phyloP scores from a whole-genome alignment of 2,329 filamentous ascomycete genomes.

The Cordyceps javanica region DNA sequence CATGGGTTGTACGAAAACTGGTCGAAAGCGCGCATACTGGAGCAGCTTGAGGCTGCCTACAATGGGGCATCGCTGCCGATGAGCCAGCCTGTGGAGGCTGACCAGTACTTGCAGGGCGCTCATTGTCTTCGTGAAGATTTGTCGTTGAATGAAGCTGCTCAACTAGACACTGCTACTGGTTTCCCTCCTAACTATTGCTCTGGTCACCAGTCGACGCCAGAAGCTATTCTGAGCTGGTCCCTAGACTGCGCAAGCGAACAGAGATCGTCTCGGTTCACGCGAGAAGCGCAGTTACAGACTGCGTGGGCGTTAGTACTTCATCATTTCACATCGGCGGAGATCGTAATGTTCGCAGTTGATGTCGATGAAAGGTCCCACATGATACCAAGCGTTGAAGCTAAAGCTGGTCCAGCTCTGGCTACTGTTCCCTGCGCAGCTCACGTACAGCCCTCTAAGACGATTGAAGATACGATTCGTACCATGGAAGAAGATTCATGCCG shows the following conservation, averaged over 20 bases:
- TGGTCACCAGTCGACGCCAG: slow-evolving; percentile 40
- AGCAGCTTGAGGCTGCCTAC: slow-evolving; percentile 9
- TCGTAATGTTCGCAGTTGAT: slow-evolving; percentile 49
- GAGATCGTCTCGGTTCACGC: slow-evolving; percentile 22
- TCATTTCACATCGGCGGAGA: slow-evolving; percentile 39
- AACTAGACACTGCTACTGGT: slow-evolving; percentile 30
- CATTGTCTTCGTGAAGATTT: slow-evolving; percentile 21
- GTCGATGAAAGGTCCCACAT: slow-evolving; percentile 43
- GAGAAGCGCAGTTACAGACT: slow-evolving; percentile 45
- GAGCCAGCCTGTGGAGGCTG: background rate
- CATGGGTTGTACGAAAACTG: slow-evolving; percentile 12
- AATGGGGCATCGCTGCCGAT: slow-evolving; percentile 1
- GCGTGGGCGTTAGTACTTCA: slow-evolving; percentile 47
- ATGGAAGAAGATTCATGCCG: slow-evolving; percentile 19
- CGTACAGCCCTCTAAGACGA: slow-evolving; percentile 30
- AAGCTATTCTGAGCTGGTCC: slow-evolving; percentile 33
- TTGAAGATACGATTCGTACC: slow-evolving; percentile 38
- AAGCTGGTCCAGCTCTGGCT: slow-evolving; percentile 49
- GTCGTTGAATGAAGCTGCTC: slow-evolving; percentile 26
- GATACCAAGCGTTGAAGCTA: slow-evolving; percentile 36
- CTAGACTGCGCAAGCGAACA: slow-evolving; percentile 25
- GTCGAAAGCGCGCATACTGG: slow-evolving; percentile 12
- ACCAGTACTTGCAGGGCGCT: slow-evolving; percentile 34
- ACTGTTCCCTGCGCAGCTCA: slow-evolving; percentile 44
- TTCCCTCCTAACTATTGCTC: slow-evolving; percentile 31